Base-by-base conservation (phyloP, 306 rosid genomes). In the Trifolium subterraneum region DNA sequence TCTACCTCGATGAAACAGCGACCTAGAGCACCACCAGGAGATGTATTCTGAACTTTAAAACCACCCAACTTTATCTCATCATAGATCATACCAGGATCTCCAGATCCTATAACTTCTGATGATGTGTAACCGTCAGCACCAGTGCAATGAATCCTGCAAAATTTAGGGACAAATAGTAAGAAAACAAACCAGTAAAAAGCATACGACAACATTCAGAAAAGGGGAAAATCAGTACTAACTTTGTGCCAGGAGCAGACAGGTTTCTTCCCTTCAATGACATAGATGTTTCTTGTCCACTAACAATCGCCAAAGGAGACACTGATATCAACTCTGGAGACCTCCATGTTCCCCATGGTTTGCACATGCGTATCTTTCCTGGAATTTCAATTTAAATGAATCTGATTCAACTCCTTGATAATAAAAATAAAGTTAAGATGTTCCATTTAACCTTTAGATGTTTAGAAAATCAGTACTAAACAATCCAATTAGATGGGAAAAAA, bases 1-100 rank as follows among this genome's bases (percentile, higher is more conserved):
- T 35, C 70, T 80, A 93, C 98, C 98, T 93, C 98, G 54, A 93
- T 83, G 82, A 90, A 90, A 87, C 89, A 86, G 78, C 98, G 98
- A 71, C 97, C 98, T 19, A 88, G 73, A 75, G 77, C 79, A 66
- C 87, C 82, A 45, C 50, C 15, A 2, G 88, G 90, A 58, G 90
- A 87, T 64, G 79, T 76, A 84, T 80, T 85, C 60, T 42, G 80
- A 77, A 87, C 83, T 85, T 85, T 83, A 71, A 88, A 88, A 71
- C 83, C 83, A 59, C 76, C 63, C 82, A 89, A 79, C 52, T 83
- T 83, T 82, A 93, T 83, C 80, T 89, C 86, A 71, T 93, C 97
- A 77, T 75, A 82, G 7, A 44, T 48, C 8, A 78, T 65, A 66
- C 91, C 95, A 25, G 75, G 77, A 73, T 60, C 54, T 38, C 79